phyloP scores from a whole-genome alignment of 2,329 filamentous ascomycete genomes.

The Stromatinia cepivora region DNA sequence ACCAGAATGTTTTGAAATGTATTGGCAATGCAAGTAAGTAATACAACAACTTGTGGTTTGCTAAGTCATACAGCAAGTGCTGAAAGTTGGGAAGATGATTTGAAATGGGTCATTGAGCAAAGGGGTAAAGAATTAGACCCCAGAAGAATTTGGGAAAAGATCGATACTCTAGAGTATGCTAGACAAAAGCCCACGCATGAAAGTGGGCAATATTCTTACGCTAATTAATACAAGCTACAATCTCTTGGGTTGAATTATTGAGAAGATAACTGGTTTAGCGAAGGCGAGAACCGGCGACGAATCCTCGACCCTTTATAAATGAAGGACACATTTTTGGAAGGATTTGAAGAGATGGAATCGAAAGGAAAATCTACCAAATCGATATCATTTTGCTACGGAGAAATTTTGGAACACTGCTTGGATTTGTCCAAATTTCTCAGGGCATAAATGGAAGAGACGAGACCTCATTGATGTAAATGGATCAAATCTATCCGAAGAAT shows the following conservation, averaged over 20 bases:
- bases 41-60: constrained; percentile 22
- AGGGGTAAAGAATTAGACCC: constrained; percentile 23
- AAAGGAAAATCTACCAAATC: constrained; percentile 2
- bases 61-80: constrained; percentile 27
- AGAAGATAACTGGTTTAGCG: neutral
- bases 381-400: constrained; percentile 27
- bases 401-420: constrained; percentile 24
- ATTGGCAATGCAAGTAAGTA: constrained; percentile 21
- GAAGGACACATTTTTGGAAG: constrained; percentile 25
- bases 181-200: constrained; percentile 5
- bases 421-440: constrained; percentile 23
- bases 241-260: neutral
- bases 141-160: constrained; percentile 24
- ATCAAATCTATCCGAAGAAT: constrained; percentile 28
- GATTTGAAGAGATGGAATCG: constrained; percentile 17
- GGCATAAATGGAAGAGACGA: neutral
- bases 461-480: constrained; percentile 24
- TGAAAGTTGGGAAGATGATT: constrained; percentile 28
- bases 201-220: neutral
- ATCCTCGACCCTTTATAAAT: constrained; percentile 23
- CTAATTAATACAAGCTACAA: neutral
- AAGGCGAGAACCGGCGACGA: neutral
- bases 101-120: constrained; percentile 25
- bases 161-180: constrained; percentile 26
- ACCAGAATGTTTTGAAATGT: constrained; percentile 3